A percentile compares a stretch with the other conserved stretches of the same genome.
phyloP scores from a whole-genome alignment of 352 stramenopile genomes.

The Pythium monospermum region DNA sequence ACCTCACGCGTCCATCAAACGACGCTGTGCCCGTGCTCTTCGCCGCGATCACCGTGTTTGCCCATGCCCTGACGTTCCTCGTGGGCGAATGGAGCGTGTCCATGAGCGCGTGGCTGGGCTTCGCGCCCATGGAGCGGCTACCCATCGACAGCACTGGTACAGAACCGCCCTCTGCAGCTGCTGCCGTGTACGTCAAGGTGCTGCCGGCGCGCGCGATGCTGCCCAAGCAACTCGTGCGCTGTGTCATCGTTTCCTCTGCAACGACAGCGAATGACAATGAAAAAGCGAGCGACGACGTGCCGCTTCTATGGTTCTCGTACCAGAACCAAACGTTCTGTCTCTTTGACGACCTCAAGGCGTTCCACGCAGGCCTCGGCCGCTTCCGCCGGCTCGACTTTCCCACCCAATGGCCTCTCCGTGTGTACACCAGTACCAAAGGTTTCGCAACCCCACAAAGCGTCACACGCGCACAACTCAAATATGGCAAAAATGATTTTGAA shows the following conservation, averaged over 20 bases:
- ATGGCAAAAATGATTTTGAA: constrained; percentile 73
- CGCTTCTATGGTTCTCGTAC: constrained; percentile 68
- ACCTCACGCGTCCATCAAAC: constrained; percentile 17
- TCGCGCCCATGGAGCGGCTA: constrained; percentile 14
- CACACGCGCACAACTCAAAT: constrained; percentile 30
- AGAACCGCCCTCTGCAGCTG: not conserved
- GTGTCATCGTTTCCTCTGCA: constrained; percentile 25
- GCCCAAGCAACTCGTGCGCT: constrained; percentile 51
- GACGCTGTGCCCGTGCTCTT: constrained; percentile 45
- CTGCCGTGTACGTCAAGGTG: constrained; percentile 41
- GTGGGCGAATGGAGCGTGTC: constrained; percentile 51
- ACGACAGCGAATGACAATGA: constrained; percentile 4
- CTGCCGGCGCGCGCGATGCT: constrained; percentile 42
- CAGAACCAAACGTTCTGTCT: constrained; percentile 78
- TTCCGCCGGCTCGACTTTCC: constrained; percentile 47
- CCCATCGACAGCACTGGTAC: not conserved
- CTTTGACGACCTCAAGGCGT: constrained; percentile 33
- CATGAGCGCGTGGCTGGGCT: constrained; percentile 33
- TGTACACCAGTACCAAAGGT: constrained; percentile 22
- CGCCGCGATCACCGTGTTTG: constrained; percentile 36
- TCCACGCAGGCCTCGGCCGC: constrained; percentile 18
- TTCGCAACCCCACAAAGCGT: constrained; percentile 14
- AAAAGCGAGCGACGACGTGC: constrained; percentile 21
- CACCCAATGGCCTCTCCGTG: constrained; percentile 22
- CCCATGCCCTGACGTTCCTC: constrained; percentile 52